Base-by-base conservation (phyloP, 371 early-diverging fungal species). In the Zychaea mexicana region DNA sequence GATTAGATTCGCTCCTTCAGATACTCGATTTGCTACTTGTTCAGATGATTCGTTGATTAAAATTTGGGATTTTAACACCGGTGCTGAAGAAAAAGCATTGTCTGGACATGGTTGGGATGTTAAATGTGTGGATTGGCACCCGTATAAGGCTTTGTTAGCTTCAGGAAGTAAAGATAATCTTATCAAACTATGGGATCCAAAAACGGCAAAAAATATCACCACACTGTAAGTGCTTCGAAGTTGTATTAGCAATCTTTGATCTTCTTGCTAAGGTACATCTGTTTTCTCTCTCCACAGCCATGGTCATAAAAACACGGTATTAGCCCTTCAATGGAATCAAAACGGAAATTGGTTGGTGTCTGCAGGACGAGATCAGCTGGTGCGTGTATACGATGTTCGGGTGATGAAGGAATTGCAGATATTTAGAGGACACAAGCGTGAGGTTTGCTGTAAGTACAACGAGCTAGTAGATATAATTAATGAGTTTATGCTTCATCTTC, bases 41-140 rank as follows among this genome's bases (percentile, higher is more conserved):
- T 96, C 96, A 24, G 99, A 99, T 78, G 99, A 99, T 79, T 90
- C 94, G 10, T 86, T 92, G 12, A 94, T 99, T 58, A 99, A 99
- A 71, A 92, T 99, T 56, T 99, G 99, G 97, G 92, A 94, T 72
- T 98, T 98, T 71, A 90, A 90, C 36, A 92, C 92, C 26, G 93
- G 94, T 1, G 79, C 85, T 36, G 97, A 96, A 67, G 99, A 99
- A 70, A 72, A 85, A 19, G 74, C 85, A 17, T 76, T 97, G 54
- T 88, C 88, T 9, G 99, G 99, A 0, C 99, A 99, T 78, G 99
- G 98, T 53, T 99, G 99, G 98, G 99, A 99, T 82, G 99, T 99
- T 13, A 94, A 97, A 72, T 93, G 95, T 66, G 89, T 98, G 2
- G 98, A 99, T 71, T 99, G 99, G 99, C 99, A 99, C 77, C 97